These are phyloP conservation scores for Colletotrichum eremochloae DNA, from an alignment of 2,329 filamentous ascomycete species.

Conservation along the genomic window DNA sequence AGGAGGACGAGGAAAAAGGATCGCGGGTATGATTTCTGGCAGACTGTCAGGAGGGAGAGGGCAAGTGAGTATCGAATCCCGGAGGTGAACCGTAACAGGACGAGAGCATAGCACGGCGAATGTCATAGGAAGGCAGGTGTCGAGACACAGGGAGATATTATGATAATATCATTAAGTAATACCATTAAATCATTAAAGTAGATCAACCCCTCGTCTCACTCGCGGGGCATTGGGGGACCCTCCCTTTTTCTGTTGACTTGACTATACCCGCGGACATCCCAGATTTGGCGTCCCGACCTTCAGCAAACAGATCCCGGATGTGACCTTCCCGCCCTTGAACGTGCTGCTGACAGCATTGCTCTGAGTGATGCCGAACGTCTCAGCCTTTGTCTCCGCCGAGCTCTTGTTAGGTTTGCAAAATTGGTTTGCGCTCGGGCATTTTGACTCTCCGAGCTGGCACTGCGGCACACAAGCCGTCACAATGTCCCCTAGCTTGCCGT, in stretches of 20 bases:
- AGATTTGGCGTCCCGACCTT: conserved; percentile 3
- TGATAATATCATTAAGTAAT: neutral
- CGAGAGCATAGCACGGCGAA: neutral
- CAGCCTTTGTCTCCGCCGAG: neutral
- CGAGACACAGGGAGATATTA: neutral
- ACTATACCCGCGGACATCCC: neutral
- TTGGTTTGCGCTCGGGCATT: neutral
- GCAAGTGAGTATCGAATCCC: conserved; percentile 56
- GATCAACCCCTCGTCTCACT: neutral
- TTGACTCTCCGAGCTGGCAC: neutral
- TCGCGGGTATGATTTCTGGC: conserved; percentile 59
- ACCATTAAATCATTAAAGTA: neutral
- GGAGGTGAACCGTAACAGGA: conserved; percentile 52
- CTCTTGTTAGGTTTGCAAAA: neutral
- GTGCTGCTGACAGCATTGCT: neutral
- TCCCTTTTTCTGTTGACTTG: neutral
- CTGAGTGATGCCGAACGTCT: neutral
- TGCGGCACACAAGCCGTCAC: neutral
- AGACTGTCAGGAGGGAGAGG: conserved; percentile 55
- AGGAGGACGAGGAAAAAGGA: conserved; percentile 43
- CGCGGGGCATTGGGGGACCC: neutral
- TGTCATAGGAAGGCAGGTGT: too few relatives aligned
- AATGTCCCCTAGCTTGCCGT: neutral
- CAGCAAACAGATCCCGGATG: neutral
- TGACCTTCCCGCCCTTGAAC: conserved; percentile 1